A percentile compares a stretch with the other conserved stretches of the same genome.
phyloP scores from a whole-genome alignment of 768 basidiomycete species.

The Scleroderma bovista region DNA sequence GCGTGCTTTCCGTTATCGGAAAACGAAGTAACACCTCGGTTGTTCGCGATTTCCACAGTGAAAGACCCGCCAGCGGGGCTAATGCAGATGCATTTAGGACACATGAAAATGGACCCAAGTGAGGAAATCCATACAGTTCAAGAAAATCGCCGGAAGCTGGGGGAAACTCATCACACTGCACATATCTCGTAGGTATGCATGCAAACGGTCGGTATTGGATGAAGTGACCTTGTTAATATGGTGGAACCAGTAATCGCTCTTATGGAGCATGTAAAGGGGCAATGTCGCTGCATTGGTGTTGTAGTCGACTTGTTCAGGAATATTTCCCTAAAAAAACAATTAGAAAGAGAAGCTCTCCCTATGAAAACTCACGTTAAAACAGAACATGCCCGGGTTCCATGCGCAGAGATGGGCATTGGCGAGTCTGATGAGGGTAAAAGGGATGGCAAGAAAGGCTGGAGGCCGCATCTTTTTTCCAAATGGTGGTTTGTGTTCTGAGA shows the following conservation, averaged over 20 bases:
- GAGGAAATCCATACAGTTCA: conserved; percentile 30
- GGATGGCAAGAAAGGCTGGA: background rate
- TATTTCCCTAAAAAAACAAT: conserved; percentile 22
- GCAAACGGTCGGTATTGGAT: conserved; percentile 22
- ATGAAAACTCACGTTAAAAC: conserved; percentile 31
- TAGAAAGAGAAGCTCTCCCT: background rate
- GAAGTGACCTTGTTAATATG: conserved; percentile 22
- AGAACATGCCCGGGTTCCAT: conserved; percentile 42
- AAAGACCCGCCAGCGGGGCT: conserved; percentile 48
- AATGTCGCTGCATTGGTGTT: conserved; percentile 36
- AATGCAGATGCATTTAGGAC: background rate
- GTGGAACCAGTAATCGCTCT: conserved; percentile 40
- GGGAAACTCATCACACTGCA: conserved; percentile 43
- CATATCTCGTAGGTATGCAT: conserved; percentile 24
- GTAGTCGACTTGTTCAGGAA: conserved; percentile 22
- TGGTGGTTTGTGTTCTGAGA: background rate
- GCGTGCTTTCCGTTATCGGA: conserved; percentile 36
- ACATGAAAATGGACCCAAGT: background rate
- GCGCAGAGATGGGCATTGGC: conserved; percentile 39
- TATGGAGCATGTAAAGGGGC: conserved; percentile 40
- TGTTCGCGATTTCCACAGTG: conserved; percentile 43
- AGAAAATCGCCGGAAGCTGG: conserved; percentile 39
- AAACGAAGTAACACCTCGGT: conserved; percentile 42
- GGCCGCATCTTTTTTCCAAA: background rate
- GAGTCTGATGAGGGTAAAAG: conserved; percentile 2